Evolutionary conservation across 2,329 filamentous ascomycete species (phyloP).

Genomic region (Trichocomaceae sp.): DNA sequence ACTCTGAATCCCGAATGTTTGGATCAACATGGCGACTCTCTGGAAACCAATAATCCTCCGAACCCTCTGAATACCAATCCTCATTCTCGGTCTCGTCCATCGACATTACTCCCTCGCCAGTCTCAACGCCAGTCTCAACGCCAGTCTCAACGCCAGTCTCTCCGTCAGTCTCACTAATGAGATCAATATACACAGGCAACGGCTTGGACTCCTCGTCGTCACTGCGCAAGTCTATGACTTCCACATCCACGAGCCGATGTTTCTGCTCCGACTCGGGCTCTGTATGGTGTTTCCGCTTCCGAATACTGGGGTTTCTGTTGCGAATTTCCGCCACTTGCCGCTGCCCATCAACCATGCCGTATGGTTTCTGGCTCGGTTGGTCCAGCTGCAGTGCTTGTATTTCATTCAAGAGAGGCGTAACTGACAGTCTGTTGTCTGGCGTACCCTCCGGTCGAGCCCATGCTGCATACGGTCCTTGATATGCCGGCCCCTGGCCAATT

Average conservation of each 20-base stretch:
- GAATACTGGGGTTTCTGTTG: constrained; percentile 17
- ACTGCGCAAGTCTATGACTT: constrained; percentile 18
- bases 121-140: no score
- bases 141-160: no score
- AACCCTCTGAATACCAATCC: constrained; percentile 14
- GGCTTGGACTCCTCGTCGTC: constrained; percentile 16
- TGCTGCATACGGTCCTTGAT: constrained; percentile 35
- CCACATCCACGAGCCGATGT: not conserved
- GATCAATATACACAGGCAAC: constrained; percentile 21
- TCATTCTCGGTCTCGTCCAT: not conserved
- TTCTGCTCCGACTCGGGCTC: constrained; percentile 2
- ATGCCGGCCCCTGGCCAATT: constrained; percentile 34
- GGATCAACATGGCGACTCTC: constrained; percentile 26
- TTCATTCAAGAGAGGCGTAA: constrained; percentile 21
- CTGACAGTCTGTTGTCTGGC: constrained; percentile 17
- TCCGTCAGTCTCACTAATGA: constrained; percentile 19
- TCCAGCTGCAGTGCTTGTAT: constrained; percentile 27
- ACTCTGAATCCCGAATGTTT: constrained; percentile 20
- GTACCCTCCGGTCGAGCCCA: constrained; percentile 31
- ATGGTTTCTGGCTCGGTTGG: constrained; percentile 16
- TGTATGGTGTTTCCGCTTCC: constrained; percentile 2
- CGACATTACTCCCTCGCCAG: no score
- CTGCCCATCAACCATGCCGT: constrained; percentile 17
- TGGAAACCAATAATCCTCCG: constrained; percentile 36
- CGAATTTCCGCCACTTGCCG: constrained; percentile 25